Evolutionary conservation across 345 rosid genomes (phyloP), one percentile per base, ranked within the genome.

Genomic region (Carallia brachiata): DNA sequence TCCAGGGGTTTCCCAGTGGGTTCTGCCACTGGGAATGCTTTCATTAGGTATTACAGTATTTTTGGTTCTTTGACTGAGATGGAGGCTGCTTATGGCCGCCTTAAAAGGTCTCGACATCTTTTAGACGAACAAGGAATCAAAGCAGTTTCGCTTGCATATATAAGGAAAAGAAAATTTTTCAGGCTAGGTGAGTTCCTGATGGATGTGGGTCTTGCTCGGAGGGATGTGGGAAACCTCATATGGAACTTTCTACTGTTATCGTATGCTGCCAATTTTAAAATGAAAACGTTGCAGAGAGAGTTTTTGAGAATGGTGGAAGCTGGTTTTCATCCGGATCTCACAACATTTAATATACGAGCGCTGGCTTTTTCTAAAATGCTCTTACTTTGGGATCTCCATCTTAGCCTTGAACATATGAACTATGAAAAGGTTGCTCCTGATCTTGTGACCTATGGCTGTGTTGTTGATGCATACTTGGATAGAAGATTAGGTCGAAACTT

Each of bases 351-450:
- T 67, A 76, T 91, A 48, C 80, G 97, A 17, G 84, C 89, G 59
- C 65, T 86, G 54, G 97, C 91, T 32, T 93, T 88, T 76, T 94
- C 95, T 7, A 87, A 77, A 74, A 89, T 94, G 93, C 80, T 86
- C 48, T 70, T 91, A 70, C 85, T 94, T 55, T 86, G 97, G 96
- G 97, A 91, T 84, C 87, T 94, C 48, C 98, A 91, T 78, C 93
- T 91, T 53, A 86, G 83, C 69, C 84, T 94, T 68, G 89, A 89
- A 47, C 97, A 94, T 75, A 91, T 94, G 98, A 81, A 73, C 66
- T 80, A 83, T 65, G 80, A 80, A 55, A 68, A 72, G 31, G 70
- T 93, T 67, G 85, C 75, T 67, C 92, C 94, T 8, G 96, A 93
- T 73, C 84, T 91, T 63, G 96, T 89, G 69, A 94, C 94, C 62